Evolutionary conservation across 768 basidiomycete species (phyloP).

Genomic region (Collybia mongolica): DNA sequence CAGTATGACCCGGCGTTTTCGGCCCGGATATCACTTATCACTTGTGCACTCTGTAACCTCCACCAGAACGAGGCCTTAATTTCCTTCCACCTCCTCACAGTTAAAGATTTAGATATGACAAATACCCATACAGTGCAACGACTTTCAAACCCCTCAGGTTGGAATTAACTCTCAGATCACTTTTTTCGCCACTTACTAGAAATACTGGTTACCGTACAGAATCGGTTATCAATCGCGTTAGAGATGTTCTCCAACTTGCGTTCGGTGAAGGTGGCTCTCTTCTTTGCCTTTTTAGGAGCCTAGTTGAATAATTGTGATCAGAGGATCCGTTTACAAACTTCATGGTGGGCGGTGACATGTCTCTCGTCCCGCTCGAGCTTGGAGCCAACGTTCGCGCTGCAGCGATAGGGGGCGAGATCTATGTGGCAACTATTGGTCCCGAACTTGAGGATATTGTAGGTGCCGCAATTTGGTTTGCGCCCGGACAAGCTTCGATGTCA

Average conservation of each 20-base stretch:
- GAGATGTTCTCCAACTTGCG: slow-evolving; percentile 8
- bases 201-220: slow-evolving; percentile 3
- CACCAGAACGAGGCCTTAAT: no score
- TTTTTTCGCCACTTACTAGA: not conserved
- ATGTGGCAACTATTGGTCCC: slow-evolving; percentile 11
- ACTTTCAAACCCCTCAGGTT: slow-evolving; percentile 10
- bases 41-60: no score
- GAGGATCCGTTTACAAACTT: slow-evolving; percentile 18
- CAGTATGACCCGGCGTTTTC: no score
- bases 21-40: no score
- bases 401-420: slow-evolving; percentile 15
- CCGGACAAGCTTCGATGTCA: slow-evolving; percentile 11
- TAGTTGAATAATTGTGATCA: not conserved
- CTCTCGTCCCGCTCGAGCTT: slow-evolving; percentile 11
- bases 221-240: slow-evolving; percentile 6
- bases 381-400: slow-evolving; percentile 11
- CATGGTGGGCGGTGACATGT: slow-evolving; percentile 16
- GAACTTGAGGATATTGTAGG: slow-evolving; percentile 13
- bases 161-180: no score
- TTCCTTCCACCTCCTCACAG: not conserved
- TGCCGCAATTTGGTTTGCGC: slow-evolving; percentile 18
- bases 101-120: not conserved
- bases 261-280: slow-evolving; percentile 9
- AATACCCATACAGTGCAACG: slow-evolving; percentile 4
- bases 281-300: not conserved